A percentile compares a stretch with the other conserved stretches of the same genome.
phyloP scores from a whole-genome alignment of 306 rosid genomes.

The Lupinus albus region DNA sequence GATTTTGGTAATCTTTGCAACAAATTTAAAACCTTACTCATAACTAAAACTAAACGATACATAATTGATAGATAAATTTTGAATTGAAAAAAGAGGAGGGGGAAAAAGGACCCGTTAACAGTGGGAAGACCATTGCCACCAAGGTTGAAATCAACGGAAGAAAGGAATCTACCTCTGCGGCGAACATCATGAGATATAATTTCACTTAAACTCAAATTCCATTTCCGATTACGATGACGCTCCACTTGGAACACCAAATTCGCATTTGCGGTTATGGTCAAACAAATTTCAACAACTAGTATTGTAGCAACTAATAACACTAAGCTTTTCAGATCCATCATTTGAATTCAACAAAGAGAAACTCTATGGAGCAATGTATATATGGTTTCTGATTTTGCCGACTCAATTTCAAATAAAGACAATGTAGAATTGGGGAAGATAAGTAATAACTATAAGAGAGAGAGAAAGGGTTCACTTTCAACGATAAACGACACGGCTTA shows the following conservation, averaged over 20 bases:
- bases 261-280: conserved; percentile 41
- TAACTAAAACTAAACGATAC: no score
- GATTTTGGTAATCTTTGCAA: no score
- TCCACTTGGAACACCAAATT: conserved; percentile 68
- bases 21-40: no score
- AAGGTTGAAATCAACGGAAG: conserved; percentile 66
- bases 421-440: no score
- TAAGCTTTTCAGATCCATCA: conserved; percentile 61
- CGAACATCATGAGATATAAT: conserved; percentile 67
- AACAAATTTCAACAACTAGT: conserved; percentile 39
- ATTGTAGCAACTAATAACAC: conserved; percentile 42
- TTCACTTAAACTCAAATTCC: conserved; percentile 48
- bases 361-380: no score
- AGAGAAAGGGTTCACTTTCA: no score
- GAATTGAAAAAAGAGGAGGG: neutral
- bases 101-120: conserved; percentile 56
- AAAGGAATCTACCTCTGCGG: conserved; percentile 79
- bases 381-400: no score
- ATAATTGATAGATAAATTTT: no score
- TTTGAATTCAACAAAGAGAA: conserved; percentile 8
- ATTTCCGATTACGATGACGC: conserved; percentile 41
- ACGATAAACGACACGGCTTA: no score
- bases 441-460: no score
- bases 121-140: conserved; percentile 89
- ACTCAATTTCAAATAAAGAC: no score